Evolutionary conservation across 2,329 filamentous ascomycete genomes (phyloP).

Genomic region (Stemphylium vesicarium): DNA sequence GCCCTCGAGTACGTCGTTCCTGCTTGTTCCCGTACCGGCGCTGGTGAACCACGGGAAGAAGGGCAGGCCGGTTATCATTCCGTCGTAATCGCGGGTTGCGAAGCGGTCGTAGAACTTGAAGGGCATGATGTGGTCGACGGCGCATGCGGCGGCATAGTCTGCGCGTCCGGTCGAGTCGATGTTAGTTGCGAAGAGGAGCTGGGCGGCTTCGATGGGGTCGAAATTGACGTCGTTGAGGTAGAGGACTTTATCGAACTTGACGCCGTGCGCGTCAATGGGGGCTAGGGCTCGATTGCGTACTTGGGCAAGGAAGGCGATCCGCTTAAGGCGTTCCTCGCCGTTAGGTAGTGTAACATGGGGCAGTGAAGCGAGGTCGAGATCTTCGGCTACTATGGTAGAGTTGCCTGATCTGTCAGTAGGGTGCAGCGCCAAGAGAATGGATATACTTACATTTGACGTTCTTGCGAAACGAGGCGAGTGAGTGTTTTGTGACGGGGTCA

Average conservation of each 20-base stretch:
- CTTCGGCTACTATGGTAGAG: constrained; percentile 63
- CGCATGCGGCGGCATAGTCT: constrained; percentile 71
- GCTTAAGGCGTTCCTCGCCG: constrained; percentile 68
- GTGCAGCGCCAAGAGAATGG: not conserved
- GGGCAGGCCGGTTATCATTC: constrained; percentile 67
- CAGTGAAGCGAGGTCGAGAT: constrained; percentile 63
- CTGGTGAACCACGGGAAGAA: constrained; percentile 72
- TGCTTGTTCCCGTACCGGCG: constrained; percentile 58
- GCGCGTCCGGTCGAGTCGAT: constrained; percentile 57
- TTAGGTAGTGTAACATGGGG: constrained; percentile 67
- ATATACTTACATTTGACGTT: constrained; percentile 52
- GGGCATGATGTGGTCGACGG: constrained; percentile 71
- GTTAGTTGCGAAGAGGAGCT: constrained; percentile 70
- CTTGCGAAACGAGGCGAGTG: constrained; percentile 61
- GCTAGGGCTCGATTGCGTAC: constrained; percentile 73
- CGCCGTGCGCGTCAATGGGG: constrained; percentile 61
- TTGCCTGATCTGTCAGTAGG: constrained; percentile 45
- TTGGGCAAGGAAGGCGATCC: constrained; percentile 75
- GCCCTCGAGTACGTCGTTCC: constrained; percentile 67
- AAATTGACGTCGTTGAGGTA: constrained; percentile 73
- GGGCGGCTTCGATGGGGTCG: constrained; percentile 63
- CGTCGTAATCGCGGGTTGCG: constrained; percentile 71
- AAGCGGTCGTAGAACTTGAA: constrained; percentile 77
- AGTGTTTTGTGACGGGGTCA: constrained; percentile 61
- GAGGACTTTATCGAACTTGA: constrained; percentile 67